A percentile compares a stretch with the other conserved stretches of the same genome.
phyloP scores from a whole-genome alignment of 1,139 yeast species.

The Yamadazyma atlantica region DNA sequence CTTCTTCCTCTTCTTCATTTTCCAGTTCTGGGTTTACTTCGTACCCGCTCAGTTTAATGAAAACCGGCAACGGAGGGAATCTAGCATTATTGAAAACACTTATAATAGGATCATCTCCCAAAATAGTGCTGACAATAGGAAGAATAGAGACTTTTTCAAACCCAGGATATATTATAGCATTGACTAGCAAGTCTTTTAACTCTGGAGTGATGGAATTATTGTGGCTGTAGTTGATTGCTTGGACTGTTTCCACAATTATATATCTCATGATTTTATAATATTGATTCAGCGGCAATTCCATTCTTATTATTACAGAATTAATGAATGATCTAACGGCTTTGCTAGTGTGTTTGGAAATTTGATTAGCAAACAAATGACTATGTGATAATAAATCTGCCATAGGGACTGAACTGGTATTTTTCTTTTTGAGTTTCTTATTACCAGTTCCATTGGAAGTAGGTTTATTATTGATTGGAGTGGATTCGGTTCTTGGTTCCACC shows the following conservation, averaged over 20 bases:
- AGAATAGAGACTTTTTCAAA: conserved; percentile 59
- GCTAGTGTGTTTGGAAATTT: conserved; percentile 39
- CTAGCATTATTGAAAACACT: conserved; percentile 73
- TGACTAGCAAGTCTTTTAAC: conserved; percentile 44
- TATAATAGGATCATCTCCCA: conserved; percentile 42
- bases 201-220: conserved; percentile 28
- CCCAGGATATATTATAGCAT: conserved; percentile 65
- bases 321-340: conserved; percentile 49
- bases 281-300: conserved; percentile 60
- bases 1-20: conserved; percentile 9
- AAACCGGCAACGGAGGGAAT: conserved; percentile 61
- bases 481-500: conserved; percentile 37
- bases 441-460: conserved; percentile 13
- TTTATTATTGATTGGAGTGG: conserved; percentile 1
- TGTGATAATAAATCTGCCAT: conserved; percentile 73
- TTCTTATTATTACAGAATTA: conserved; percentile 45
- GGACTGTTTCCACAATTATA: conserved; percentile 49
- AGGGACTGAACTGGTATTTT: conserved; percentile 44
- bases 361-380: conserved; percentile 52
- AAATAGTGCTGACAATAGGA: conserved; percentile 63
- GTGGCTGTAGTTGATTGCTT: conserved; percentile 19
- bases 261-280: conserved; percentile 62
- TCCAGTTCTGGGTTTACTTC: conserved; percentile 17
- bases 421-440: conserved; percentile 39
- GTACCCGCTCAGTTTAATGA: conserved; percentile 22